A percentile compares a stretch with the other conserved stretches of the same genome.
Evolutionary conservation across 179 eudicot genomes (phyloP).

Genomic region (Amaranthus tricolor): DNA sequence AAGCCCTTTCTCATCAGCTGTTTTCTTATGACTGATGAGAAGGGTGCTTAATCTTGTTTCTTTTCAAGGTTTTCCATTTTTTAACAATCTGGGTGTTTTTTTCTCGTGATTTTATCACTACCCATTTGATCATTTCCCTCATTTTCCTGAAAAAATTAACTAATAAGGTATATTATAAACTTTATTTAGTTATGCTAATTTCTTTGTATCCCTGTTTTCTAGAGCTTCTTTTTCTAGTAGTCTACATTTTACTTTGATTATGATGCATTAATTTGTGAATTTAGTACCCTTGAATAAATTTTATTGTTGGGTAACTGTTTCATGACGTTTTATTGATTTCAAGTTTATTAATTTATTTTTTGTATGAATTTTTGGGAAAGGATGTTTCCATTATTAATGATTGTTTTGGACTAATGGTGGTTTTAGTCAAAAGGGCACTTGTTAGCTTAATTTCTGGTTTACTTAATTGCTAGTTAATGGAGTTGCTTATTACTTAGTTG

Average conservation of each 20-base stretch:
- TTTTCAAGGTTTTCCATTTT: not conserved
- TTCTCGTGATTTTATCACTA: slow-evolving; percentile 20
- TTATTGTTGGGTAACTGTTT: slow-evolving; percentile 13
- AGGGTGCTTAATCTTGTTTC: slow-evolving; percentile 10
- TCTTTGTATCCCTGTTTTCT: not conserved
- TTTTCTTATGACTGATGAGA: not conserved
- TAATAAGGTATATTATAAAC: slow-evolving; percentile 14
- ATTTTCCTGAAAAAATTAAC: slow-evolving; percentile 3
- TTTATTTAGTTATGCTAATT: not conserved
- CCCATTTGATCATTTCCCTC: slow-evolving; percentile 1
- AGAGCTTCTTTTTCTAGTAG: no score
- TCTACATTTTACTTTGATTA: not conserved
- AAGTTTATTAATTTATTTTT: not conserved
- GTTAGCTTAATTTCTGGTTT: slow-evolving; percentile 22
- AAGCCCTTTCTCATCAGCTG: slow-evolving; percentile 11
- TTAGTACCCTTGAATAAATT: not conserved
- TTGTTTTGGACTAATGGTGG: not conserved
- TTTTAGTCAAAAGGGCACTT: slow-evolving; percentile 32
- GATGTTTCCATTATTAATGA: not conserved
- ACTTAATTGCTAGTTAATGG: slow-evolving; percentile 23
- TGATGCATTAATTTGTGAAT: slow-evolving; percentile 11
- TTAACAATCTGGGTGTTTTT: not conserved
- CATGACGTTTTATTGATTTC: slow-evolving; percentile 5
- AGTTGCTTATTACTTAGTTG: slow-evolving; percentile 16
- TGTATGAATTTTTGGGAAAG: slow-evolving; percentile 10